Evolutionary conservation across 768 basidiomycete species (phyloP), one percentile per base, ranked within the genome.

Genomic region (Trametes gibbosa): DNA sequence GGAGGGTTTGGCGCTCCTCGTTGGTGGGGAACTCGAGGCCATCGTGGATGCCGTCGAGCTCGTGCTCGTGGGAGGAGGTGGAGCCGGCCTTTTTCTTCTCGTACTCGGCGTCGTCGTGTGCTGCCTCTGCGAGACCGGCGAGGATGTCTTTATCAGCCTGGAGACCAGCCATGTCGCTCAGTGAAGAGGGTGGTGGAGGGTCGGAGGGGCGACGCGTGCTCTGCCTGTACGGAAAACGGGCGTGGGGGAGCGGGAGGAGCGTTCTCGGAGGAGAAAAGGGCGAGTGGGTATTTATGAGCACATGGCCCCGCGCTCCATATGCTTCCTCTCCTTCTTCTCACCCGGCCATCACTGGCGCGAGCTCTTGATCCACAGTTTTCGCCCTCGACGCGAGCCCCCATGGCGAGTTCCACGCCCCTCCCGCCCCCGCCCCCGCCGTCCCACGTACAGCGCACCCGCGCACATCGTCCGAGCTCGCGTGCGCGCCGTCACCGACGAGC

Each of bases 11-110:
- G 27, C 75, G 68, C 71, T 89, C 87, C 67, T 87, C 81, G 24
- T 81, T 81, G 0, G 84, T 84, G 2, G 87, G 87, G 65, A 85
- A 84, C 63, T 79, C 79, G 53, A 87, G 75, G 21, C 81, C 84
- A 46, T 83, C 82, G 41, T 79, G 75, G 43, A 70, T 72, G 29
- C 72, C 71, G 49, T 78, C 79, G 53, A 65, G 62, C 46, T 76
- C 73, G 50, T 63, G 55, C 23, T 70, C 70, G 54, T 68, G 55
- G 29, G 63, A 63, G 42, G 59, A 54, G 23, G 50, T 32, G 46
- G 41, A 53, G 40, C n/a, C 64, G 65, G 21, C 13, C 46, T 66
- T 64, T 57, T 70, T 68, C 66, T 74, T 65, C 45, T 64, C 61
- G 50, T 50, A 52, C 58, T 60, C 56, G 29, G 48, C 52, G 51